Evolutionary conservation across 805 yeast genomes (phyloP), one percentile per base, ranked within the genome.

Genomic region (Kuraishia hungarica): DNA sequence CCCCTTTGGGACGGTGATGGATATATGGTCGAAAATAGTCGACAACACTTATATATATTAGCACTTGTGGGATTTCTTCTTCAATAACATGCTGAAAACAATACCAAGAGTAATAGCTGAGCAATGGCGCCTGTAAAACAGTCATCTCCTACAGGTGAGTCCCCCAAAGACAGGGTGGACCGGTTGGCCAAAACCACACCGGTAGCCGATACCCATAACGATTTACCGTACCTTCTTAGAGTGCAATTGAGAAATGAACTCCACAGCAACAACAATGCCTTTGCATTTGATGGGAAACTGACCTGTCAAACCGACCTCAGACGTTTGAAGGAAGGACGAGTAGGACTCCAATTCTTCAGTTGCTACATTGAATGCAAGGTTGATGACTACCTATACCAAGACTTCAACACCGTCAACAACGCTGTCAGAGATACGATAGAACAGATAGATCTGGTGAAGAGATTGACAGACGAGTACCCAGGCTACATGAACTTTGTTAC

Each of bases 391-490:
- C 61, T 71, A 3, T 76, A 72, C 52, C 71, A 71, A 52, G 78
- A 79, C 59, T 80, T 78, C 66, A 75, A 78, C 61, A 64, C 64
- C 56, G 67, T 74, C 29, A 75, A 70, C 55, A 64, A 68, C 49
- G 73, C 73, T 2, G 83, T 80, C 2, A 66, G 83, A 58, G 83
- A 79, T 61, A 79, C 83, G 1, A 52, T 80, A 58, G 84, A 80
- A 58, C 82, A 78, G 61, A 77, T 80, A 50, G 84, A 80, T 61
- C 77, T 78, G 4, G 71, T 75, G 6, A 73, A 73, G 58, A 65
- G 83, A 58, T 61, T 79, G 35, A 75, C 76, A 2, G 66, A 68
- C 2, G 72, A 71, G 54, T 75, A 76, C 59, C 67, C 78, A 0
- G 64, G 67, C 2, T 63, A 69, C 29, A 61, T 80, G 59, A 65